phyloP scores from a whole-genome alignment of 352 stramenopile genomes.

The Globisporangium solare region DNA sequence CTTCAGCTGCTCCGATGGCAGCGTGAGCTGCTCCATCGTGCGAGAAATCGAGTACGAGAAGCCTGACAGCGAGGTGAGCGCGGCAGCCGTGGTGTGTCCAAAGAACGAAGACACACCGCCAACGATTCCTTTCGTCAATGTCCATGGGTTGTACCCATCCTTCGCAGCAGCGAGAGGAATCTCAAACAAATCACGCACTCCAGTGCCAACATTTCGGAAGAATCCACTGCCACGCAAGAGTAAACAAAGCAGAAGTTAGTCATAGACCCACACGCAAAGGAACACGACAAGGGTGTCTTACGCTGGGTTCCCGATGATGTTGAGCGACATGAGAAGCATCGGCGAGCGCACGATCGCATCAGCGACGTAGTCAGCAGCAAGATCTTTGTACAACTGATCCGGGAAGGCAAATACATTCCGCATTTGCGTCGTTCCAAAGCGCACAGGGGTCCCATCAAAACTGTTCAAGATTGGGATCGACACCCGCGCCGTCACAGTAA shows the following conservation, averaged over 20 bases:
- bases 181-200: conserved; percentile 73
- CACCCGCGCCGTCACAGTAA: conserved; percentile 75
- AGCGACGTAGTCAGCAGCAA: conserved; percentile 78
- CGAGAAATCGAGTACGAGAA: conserved; percentile 81
- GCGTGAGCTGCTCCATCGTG: conserved; percentile 76
- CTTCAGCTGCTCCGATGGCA: conserved; percentile 54
- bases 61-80: conserved; percentile 67
- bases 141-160: conserved; percentile 76
- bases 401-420: conserved; percentile 67
- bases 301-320: conserved; percentile 83
- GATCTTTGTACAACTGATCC: conserved; percentile 77
- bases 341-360: conserved; percentile 76
- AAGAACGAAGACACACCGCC: conserved; percentile 66
- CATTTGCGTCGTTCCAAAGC: conserved; percentile 50
- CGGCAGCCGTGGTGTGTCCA: conserved; percentile 62
- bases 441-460: conserved; percentile 71
- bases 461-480: conserved; percentile 77
- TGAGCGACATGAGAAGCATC: conserved; percentile 80
- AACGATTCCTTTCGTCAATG: conserved; percentile 65
- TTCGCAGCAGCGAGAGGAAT: conserved; percentile 61
- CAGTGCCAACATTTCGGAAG: conserved; percentile 59
- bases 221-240: conserved; percentile 45
- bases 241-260: conserved; percentile 2
- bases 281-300: conserved; percentile 28
- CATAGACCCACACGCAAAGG: background rate